Evolutionary conservation across 2,329 filamentous ascomycete genomes (phyloP), one percentile per base, ranked within the genome.

Genomic region (Pyricularia pennisetigena): DNA sequence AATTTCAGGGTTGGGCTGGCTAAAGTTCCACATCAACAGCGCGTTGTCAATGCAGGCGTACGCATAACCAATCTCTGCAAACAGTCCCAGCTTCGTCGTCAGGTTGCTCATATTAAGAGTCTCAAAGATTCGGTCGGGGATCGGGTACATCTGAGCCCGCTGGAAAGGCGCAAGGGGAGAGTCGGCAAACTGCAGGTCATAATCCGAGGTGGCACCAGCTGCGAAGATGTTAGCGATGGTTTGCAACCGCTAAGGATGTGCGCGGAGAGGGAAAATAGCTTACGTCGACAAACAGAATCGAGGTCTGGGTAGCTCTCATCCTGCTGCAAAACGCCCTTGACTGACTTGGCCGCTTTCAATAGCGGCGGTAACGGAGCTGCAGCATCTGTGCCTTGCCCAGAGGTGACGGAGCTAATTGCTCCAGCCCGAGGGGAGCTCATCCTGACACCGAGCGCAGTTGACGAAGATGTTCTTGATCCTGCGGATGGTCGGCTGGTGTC

Each of bases 11-110:
- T 94, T 92, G n/a, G 92, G 88, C 76, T 93, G 87, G 7, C 93
- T 97, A 78, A 97, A 99, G 79, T 99, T 94, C 96, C 96, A 99
- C 20, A 99, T 84, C 76, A 97, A 99, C 63, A 99, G 83, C 70
- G 92, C 92, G 80, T 97, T 97, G 80, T 99, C 95, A 76, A 99
- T 95, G 28, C 92, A 88, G 68, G 97, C 91, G 91, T 94, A 99
- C 32, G 94, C 95, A 78, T 98, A 93, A 74, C 94, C 94, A 74
- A 99, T 85, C 78, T 96, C 92, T 23, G 95, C 92, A 78, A 99
- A 98, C 41, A 99, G 82, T 10, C 96, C 96, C 91, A 99, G 97
- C 74, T 88, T 87, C n/a, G 94, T 97, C 69, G 90, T 90, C 28
- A 97, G 88, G 75, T 97, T 89, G 69, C 92, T 91, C 67, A 87